A percentile compares a stretch with the other conserved stretches of the same genome.
phyloP scores from a whole-genome alignment of 768 basidiomycete species.

The Trametes elegans region DNA sequence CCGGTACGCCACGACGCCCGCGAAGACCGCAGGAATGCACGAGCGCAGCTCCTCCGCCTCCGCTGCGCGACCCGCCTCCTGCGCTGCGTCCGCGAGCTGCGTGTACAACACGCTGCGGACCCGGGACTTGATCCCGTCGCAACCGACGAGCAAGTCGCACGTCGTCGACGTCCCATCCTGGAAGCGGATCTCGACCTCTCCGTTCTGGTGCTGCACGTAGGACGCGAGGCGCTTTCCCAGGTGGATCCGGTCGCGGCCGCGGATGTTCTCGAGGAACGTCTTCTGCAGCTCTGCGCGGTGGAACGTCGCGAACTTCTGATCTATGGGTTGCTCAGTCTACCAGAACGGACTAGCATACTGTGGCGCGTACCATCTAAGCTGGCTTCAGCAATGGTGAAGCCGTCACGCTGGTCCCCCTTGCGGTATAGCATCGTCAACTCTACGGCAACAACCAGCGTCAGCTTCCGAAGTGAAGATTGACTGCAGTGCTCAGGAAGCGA shows the following conservation, averaged over 20 bases:
- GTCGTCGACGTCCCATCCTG: constrained; percentile 23
- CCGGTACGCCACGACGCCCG: constrained; percentile 41
- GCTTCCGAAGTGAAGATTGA: too few relatives aligned
- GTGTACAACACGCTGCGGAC: constrained; percentile 8
- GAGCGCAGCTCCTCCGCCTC: constrained; percentile 9
- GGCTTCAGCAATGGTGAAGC: background rate
- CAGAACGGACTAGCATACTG: background rate
- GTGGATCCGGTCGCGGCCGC: constrained; percentile 7
- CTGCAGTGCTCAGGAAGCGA: too few relatives aligned
- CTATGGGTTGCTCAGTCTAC: background rate
- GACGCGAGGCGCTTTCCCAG: constrained; percentile 21
- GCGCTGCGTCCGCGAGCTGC: background rate
- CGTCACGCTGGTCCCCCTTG: constrained; percentile 9
- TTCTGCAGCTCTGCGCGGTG: constrained; percentile 21
- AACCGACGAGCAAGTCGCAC: constrained; percentile 28
- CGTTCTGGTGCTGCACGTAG: constrained; percentile 1
- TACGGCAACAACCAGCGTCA: background rate
- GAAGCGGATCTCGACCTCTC: constrained; percentile 21
- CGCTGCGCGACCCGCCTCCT: background rate
- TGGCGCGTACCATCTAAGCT: background rate
- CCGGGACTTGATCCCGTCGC: constrained; percentile 25
- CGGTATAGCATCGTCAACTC: background rate
- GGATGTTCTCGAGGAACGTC: constrained; percentile 17
- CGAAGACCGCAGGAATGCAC: constrained; percentile 35
- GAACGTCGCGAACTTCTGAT: constrained; percentile 4